Percentiles rank a stretch among this genome's conserved stretches.
Evolutionary conservation across 2,329 filamentous ascomycete genomes (phyloP).

Genomic region (Pyrenophora tritici-repentis): DNA sequence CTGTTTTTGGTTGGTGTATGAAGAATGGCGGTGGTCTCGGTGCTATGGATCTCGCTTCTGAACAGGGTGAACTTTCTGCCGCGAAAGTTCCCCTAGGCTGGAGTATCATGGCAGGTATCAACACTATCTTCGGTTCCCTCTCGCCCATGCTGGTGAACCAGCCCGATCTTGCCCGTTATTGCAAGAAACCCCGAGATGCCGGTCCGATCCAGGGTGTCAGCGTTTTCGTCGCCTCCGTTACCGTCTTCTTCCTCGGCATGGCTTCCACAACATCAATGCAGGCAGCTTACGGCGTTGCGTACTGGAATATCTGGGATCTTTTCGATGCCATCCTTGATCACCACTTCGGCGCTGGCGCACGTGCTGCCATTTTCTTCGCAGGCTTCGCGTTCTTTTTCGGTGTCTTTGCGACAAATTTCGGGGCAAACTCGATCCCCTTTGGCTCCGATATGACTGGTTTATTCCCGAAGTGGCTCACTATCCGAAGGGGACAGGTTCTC

Average conservation of each 20-base stretch:
- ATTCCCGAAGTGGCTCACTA: slow-evolving; percentile 51
- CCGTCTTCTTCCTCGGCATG: slow-evolving; percentile 51
- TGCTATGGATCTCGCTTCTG: slow-evolving; percentile 19
- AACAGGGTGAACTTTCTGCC: slow-evolving; percentile 5
- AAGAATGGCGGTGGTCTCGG: slow-evolving; percentile 38
- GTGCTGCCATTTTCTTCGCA: slow-evolving; percentile 50
- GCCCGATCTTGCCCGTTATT: slow-evolving; percentile 51
- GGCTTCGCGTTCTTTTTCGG: slow-evolving; percentile 46
- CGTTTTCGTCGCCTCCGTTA: slow-evolving; percentile 47
- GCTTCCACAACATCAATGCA: slow-evolving; percentile 47
- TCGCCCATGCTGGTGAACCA: slow-evolving; percentile 51
- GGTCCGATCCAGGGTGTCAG: slow-evolving; percentile 40
- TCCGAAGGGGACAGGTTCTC: slow-evolving; percentile 50
- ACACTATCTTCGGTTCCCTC: slow-evolving; percentile 50
- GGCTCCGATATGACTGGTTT: slow-evolving; percentile 51
- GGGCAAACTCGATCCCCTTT: slow-evolving; percentile 50
- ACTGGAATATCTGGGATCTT: slow-evolving; percentile 56
- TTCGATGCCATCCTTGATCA: slow-evolving; percentile 50
- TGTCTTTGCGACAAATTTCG: slow-evolving; percentile 52
- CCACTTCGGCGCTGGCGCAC: slow-evolving; percentile 47
- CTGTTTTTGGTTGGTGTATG: slow-evolving; percentile 46
- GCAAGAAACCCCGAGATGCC: slow-evolving; percentile 39
- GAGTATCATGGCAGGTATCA: slow-evolving; percentile 51
- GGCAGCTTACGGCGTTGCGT: slow-evolving; percentile 43
- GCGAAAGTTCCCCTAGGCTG: slow-evolving; percentile 33